phyloP scores from a whole-genome alignment of 352 stramenopile species.

The Phytophthora citrophthora region DNA sequence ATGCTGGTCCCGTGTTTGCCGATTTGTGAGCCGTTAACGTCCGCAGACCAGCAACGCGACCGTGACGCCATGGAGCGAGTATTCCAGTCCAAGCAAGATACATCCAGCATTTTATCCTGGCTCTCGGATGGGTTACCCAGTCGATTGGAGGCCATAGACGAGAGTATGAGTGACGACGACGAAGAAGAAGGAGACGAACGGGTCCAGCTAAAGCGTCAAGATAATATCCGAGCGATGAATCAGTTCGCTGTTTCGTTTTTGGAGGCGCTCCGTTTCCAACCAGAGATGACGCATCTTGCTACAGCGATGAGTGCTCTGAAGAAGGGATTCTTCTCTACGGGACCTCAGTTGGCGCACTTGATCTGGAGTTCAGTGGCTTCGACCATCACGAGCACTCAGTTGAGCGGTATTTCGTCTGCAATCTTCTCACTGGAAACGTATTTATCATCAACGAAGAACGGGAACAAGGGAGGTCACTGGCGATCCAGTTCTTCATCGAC shows the following conservation, averaged over 20 bases:
- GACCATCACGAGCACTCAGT: slow-evolving; percentile 66
- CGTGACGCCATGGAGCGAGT: slow-evolving; percentile 75
- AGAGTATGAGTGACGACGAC: slow-evolving; percentile 41
- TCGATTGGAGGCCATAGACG: slow-evolving; percentile 50
- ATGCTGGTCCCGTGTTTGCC: slow-evolving; percentile 87
- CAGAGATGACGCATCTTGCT: slow-evolving; percentile 57
- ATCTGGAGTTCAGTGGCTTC: slow-evolving; percentile 79
- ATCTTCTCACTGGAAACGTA: slow-evolving; percentile 60
- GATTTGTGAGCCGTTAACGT: slow-evolving; percentile 59
- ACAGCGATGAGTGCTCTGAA: slow-evolving; percentile 66
- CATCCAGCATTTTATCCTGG: slow-evolving; percentile 67
- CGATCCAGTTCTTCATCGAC: slow-evolving; percentile 13
- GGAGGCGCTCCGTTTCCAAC: slow-evolving; percentile 72
- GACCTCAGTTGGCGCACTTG: slow-evolving; percentile 72
- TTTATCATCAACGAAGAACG: slow-evolving; percentile 28
- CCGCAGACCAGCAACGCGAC: slow-evolving; percentile 59
- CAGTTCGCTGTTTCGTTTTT: slow-evolving; percentile 77
- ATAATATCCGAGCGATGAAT: slow-evolving; percentile 75
- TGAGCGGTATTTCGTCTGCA: slow-evolving; percentile 74
- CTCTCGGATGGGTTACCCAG: slow-evolving; percentile 55
- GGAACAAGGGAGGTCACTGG: slow-evolving; percentile 19
- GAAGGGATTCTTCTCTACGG: slow-evolving; percentile 75
- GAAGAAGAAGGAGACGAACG: slow-evolving; percentile 30
- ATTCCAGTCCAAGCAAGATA: slow-evolving; percentile 80
- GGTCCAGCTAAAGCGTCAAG: slow-evolving; percentile 26